Conservation (phyloP, 306 rosid species). For the Pterocarpus macrocarpus region DNA sequence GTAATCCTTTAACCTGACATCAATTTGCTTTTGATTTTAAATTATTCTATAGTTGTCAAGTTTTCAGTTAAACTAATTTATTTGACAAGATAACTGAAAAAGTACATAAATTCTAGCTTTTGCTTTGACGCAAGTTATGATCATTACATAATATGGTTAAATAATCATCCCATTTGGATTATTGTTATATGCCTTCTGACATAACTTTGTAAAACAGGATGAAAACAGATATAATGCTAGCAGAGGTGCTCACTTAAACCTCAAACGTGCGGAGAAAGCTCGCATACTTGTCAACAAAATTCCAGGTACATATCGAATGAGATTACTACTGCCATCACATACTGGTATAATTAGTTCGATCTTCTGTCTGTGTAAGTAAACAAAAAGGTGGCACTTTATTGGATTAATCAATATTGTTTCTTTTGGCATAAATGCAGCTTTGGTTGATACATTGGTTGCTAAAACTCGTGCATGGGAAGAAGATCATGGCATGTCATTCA, state of each 20-base stretch:
- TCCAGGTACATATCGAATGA: constrained; percentile 67
- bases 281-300: constrained; percentile 95
- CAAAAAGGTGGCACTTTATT: background rate
- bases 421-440: constrained; percentile 66
- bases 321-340: constrained; percentile 26
- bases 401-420: constrained; percentile 36
- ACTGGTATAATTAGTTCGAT: constrained; percentile 28
- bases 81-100: constrained; percentile 18
- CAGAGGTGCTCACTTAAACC: constrained; percentile 99
- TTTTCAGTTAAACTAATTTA: constrained; percentile 9
- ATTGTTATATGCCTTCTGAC: constrained; percentile 37
- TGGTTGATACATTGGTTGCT: constrained; percentile 90
- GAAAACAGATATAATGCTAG: constrained; percentile 99
- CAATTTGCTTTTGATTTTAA: constrained; percentile 10
- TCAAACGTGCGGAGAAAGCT: constrained; percentile 98
- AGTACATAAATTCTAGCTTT: constrained; percentile 31
- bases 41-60: background rate
- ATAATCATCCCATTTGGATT: constrained; percentile 3
- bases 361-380: background rate
- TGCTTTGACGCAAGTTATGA: constrained; percentile 30
- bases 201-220: constrained; percentile 71
- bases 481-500: constrained; percentile 77
- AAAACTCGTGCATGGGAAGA: constrained; percentile 99
- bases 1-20: constrained; percentile 12
- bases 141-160: constrained; percentile 28